Conservation (phyloP, 1,139 yeast genomes). For the Geotrichum australiense region DNA sequence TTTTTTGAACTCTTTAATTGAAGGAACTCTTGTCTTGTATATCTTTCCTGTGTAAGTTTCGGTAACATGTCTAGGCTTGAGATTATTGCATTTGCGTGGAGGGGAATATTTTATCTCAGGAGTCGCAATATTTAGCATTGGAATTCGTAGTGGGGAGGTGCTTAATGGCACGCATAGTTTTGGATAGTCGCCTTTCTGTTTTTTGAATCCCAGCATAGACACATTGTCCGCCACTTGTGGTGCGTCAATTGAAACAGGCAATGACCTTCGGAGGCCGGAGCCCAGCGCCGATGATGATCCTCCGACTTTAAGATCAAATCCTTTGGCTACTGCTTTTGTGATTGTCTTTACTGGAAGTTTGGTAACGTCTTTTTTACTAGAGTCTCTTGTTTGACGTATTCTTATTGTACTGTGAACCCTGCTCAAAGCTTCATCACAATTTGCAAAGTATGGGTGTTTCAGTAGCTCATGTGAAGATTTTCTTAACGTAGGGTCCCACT, state of each 20-base stretch:
- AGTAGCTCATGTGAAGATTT: constrained; percentile 62
- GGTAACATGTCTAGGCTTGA: too few relatives aligned
- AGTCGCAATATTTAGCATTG: background rate
- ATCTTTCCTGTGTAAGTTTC: too few relatives aligned
- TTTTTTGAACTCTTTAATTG: too few relatives aligned
- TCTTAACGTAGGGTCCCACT: constrained; percentile 56
- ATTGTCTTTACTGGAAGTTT: constrained; percentile 6
- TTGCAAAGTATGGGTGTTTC: constrained; percentile 50
- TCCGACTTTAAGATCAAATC: too few relatives aligned
- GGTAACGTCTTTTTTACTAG: background rate
- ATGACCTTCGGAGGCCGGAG: background rate
- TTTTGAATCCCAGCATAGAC: constrained; percentile 2
- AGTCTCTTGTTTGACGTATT: background rate
- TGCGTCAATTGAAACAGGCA: background rate
- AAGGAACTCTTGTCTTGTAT: too few relatives aligned
- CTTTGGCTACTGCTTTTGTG: too few relatives aligned
- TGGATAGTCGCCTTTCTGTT: constrained; percentile 1
- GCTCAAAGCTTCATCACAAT: constrained; percentile 7
- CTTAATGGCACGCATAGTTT: constrained; percentile 4
- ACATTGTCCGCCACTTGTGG: background rate
- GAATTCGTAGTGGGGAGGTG: constrained; percentile 9
- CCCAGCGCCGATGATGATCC: too few relatives aligned
- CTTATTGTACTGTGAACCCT: background rate
- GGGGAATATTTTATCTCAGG: background rate
- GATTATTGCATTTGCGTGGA: too few relatives aligned